Evolutionary conservation across 2,329 filamentous ascomycete species (phyloP).

Genomic region (Cladophialophora psammophila): DNA sequence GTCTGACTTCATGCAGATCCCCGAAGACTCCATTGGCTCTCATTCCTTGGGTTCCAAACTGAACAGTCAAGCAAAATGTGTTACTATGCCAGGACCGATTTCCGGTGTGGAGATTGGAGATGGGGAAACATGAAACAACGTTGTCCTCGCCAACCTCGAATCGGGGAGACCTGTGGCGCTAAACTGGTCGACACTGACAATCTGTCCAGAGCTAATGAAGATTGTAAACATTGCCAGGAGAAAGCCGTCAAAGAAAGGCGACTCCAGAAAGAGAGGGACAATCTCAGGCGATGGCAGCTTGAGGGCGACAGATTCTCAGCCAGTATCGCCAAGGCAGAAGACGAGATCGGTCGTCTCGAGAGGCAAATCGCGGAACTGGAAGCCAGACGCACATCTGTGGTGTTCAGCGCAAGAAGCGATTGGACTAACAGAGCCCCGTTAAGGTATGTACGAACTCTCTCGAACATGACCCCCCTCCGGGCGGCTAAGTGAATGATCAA

Average conservation of each 20-base stretch:
- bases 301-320: constrained; percentile 36
- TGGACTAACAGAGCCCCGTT: background rate
- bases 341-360: constrained; percentile 28
- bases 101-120: constrained; percentile 39
- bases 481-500: constrained; percentile 18
- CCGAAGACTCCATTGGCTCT: background rate
- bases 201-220: constrained; percentile 30
- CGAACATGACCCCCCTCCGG: background rate
- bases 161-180: constrained; percentile 39
- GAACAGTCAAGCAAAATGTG: constrained; percentile 33
- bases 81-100: constrained; percentile 38
- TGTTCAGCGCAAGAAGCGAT: constrained; percentile 10
- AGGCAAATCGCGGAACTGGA: constrained; percentile 34
- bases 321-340: constrained; percentile 36
- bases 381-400: constrained; percentile 23
- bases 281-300: constrained; percentile 37
- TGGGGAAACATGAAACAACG: constrained; percentile 42
- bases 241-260: constrained; percentile 35
- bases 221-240: constrained; percentile 39
- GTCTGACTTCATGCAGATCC: background rate
- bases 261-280: constrained; percentile 33
- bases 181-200: constrained; percentile 33
- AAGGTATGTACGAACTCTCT: constrained; percentile 2
- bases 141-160: constrained; percentile 39
- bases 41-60: background rate